Evolutionary conservation across 202 grass and related monocot species (phyloP), one percentile per base, ranked within the genome.

Genomic region (Saccharum hybrid): DNA sequence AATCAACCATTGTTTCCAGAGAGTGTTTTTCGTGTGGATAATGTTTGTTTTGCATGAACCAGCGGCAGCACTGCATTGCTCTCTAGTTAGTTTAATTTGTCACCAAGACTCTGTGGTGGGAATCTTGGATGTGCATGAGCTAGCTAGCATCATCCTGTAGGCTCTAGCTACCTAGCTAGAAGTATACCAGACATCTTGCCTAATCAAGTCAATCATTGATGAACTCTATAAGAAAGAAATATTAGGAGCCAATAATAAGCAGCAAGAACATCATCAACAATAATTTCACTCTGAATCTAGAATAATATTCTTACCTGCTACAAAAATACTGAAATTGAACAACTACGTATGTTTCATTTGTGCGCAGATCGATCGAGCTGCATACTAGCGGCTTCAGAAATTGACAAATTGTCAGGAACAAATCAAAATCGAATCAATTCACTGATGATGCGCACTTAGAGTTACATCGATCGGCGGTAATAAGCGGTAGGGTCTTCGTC

Each of bases 371-470:
- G 52, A 21, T 54, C 2, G 51, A 54, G 16, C 51, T 54, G 16
- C 51, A 54, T 54, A 18, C 15, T 52, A 56, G 52, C 52, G 26
- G 26, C 26, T 57, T 57, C 54, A 59, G 7, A 59, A 59, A 59
- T 59, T n/a, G 52, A 56, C 19, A 59, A 59, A 9, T 54, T 54
- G 51, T 54, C 51, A 0, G 0, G 6, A 54, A 56, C 52, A 56
- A 56, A 56, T 56, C 52, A 56, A 56, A 59, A 59, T 59, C 54
- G 54, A 59, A 59, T 59, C 19, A 59, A 59, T 59, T 59, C 8
- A 4, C 4, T 8, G 54, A 59, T 59, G 54, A 59, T 59, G 54
- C n/a, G 52, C 52, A 52, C 49, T 52, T 1, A 1, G 15, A 56
- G 51, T 56, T 56, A 56, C 51, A 57, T 54, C 0, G 1, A 19